phyloP scores from a whole-genome alignment of 768 basidiomycete genomes.

The Asterophora parasitica region DNA sequence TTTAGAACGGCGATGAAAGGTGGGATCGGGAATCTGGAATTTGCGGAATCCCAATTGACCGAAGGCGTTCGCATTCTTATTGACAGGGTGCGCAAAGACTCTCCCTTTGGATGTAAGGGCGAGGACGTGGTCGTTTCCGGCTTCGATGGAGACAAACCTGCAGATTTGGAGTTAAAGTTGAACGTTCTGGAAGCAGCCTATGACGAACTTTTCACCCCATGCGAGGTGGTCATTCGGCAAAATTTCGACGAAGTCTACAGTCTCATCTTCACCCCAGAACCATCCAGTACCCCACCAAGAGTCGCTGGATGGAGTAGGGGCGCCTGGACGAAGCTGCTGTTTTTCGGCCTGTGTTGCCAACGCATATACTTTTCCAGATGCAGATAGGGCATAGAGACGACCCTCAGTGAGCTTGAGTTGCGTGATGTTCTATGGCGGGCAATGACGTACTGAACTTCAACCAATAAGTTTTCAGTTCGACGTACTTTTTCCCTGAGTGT shows the following conservation, averaged over 20 bases:
- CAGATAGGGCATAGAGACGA: conserved; percentile 74
- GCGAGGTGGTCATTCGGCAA: conserved; percentile 47
- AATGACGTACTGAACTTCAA: background rate
- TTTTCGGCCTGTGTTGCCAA: conserved; percentile 48
- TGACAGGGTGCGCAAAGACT: conserved; percentile 73
- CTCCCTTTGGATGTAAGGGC: conserved; percentile 71
- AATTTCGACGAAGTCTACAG: conserved; percentile 58
- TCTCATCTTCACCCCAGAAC: conserved; percentile 50
- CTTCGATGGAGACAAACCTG: conserved; percentile 71
- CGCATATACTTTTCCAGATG: conserved; percentile 70
- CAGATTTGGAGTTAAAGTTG: background rate
- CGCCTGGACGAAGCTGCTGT: conserved; percentile 38
- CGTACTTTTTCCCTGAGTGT: conserved; percentile 65
- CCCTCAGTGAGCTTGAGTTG: conserved; percentile 55
- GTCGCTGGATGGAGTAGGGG: conserved; percentile 38
- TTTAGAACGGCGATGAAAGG: conserved; percentile 18
- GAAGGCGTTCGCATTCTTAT: conserved; percentile 68
- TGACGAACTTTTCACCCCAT: conserved; percentile 60
- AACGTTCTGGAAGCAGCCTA: background rate
- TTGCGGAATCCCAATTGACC: conserved; percentile 82
- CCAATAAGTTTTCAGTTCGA: background rate
- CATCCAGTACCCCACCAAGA: conserved; percentile 62
- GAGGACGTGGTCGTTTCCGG: conserved; percentile 70
- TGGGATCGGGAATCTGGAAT: conserved; percentile 44
- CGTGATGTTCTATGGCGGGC: conserved; percentile 54